phyloP scores from a whole-genome alignment of 306 rosid species.

The Pachyrhizus erosus region DNA sequence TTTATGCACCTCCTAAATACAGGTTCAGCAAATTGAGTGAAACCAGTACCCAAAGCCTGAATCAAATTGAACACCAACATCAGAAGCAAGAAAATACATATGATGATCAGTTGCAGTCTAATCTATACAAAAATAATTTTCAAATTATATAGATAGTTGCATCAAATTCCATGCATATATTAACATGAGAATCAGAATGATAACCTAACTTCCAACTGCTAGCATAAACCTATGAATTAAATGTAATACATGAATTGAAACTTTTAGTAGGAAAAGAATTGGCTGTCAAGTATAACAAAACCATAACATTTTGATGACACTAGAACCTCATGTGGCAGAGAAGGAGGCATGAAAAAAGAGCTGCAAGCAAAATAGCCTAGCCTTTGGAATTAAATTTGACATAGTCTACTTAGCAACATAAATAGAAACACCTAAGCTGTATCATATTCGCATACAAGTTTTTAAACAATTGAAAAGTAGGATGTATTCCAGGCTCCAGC shows the following conservation, averaged over 20 bases:
- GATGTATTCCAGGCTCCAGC: background rate
- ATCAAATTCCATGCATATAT: conserved; percentile 12
- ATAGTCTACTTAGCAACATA: conserved; percentile 21
- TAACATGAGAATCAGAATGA: conserved; percentile 37
- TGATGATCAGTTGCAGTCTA: conserved; percentile 24
- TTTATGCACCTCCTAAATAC: conserved; percentile 96
- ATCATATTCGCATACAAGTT: background rate
- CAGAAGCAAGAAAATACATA: conserved; percentile 36
- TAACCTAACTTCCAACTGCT: conserved; percentile 28
- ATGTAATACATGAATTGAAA: conserved; percentile 6
- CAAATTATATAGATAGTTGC: conserved; percentile 26
- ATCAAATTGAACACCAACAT: conserved; percentile 39
- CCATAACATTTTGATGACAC: conserved; percentile 6
- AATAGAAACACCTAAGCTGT: conserved; percentile 16
- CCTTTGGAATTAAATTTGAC: background rate
- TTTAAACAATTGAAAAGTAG: background rate
- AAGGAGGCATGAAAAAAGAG: background rate
- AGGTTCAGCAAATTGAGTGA: conserved; percentile 90
- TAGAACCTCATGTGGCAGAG: conserved; percentile 6
- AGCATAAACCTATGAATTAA: conserved; percentile 4
- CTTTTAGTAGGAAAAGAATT: conserved; percentile 12
- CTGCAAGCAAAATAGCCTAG: background rate
- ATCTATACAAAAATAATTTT: conserved; percentile 23
- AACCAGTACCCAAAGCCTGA: conserved; percentile 95
- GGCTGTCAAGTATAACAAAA: background rate